phyloP scores from a whole-genome alignment of 1,139 yeast genomes.

The Kodamaea suecica region DNA sequence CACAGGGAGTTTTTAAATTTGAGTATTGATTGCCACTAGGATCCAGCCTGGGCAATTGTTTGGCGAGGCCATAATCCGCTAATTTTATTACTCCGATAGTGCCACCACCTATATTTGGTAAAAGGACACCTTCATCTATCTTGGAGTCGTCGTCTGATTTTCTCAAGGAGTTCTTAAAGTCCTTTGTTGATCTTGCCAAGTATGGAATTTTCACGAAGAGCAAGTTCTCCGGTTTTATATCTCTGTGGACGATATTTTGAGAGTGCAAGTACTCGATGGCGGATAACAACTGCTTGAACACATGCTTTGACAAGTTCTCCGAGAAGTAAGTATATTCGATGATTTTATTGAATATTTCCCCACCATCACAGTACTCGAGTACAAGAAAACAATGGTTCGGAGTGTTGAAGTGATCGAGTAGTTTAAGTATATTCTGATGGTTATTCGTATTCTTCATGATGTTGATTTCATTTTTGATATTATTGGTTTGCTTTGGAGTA shows the following conservation, averaged over 20 bases:
- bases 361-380: constrained; percentile 86
- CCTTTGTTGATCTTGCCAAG: constrained; percentile 44
- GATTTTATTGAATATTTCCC: constrained; percentile 92
- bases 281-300: constrained; percentile 77
- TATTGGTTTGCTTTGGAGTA: constrained; percentile 46
- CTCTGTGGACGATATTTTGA: constrained; percentile 89
- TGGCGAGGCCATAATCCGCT: constrained; percentile 92
- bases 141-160: constrained; percentile 76
- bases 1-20: constrained; percentile 81
- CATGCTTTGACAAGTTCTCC: constrained; percentile 81
- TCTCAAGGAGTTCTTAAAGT: constrained; percentile 44
- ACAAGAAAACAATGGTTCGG: constrained; percentile 69
- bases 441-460: constrained; percentile 68
- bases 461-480: constrained; percentile 79
- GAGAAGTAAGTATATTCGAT: constrained; percentile 88
- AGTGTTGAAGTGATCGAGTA: constrained; percentile 59
- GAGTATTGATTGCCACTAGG: constrained; percentile 10
- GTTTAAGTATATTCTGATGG: constrained; percentile 71
- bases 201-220: constrained; percentile 52
- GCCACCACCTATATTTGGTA: constrained; percentile 81
- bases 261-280: constrained; percentile 82
- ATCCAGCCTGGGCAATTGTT: constrained; percentile 69
- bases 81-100: constrained; percentile 81
- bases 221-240: constrained; percentile 91
- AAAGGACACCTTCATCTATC: constrained; percentile 81